Evolutionary conservation across 2,329 filamentous ascomycete species (phyloP), one percentile per base, ranked within the genome.

Genomic region (Aphanoascus verrucosus): DNA sequence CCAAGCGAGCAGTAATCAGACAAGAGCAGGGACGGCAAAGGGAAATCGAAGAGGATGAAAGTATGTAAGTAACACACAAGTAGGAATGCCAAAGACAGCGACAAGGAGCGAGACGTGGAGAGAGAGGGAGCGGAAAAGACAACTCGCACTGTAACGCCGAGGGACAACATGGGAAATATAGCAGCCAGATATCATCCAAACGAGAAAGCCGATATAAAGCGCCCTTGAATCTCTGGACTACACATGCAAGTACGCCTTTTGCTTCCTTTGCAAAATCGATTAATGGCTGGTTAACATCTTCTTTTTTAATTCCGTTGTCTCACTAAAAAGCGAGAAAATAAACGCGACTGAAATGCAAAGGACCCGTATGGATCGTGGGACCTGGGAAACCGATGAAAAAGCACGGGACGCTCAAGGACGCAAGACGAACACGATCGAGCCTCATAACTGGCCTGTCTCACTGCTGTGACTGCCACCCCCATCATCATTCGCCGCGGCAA

Each of bases 51-150:
- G 37, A 40, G 12, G 12, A 40, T 40, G 12, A 40, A 17, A 28
- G 23, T 28, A 46, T 46, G 38, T 52, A 45, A 45, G 12, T 46
- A 52, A 52, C 50, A 52, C 50, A 52, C 50, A 32, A 28, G 20
- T 17, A 46, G 50, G 38, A 52, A 41, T 45, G 50, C 50, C 34
- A 52, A 46, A 46, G 38, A 43, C 47, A 19, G 31, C 19, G 15
- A 31, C 31, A 35, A 31, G 1, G 23, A 12, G 31, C 11, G 11
- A 45, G 34, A 15, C n/a, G n/a, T n/a, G n/a, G 3, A 28, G 3
- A 28, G 23, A 28, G 23, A 28, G 23, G 23, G 23, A 28, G 23
- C 41, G 19, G 17, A 23, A 15, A 32, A 37, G 23, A 41, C 14
- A 52, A 12, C n/a, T 14, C 5, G n/a, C 8, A 17, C 32, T n/a